Percentiles rank a stretch among this genome's conserved stretches.
Conservation (phyloP, 23 red algal species). For the Cyanidiococcus yangmingshanensis region DNA sequence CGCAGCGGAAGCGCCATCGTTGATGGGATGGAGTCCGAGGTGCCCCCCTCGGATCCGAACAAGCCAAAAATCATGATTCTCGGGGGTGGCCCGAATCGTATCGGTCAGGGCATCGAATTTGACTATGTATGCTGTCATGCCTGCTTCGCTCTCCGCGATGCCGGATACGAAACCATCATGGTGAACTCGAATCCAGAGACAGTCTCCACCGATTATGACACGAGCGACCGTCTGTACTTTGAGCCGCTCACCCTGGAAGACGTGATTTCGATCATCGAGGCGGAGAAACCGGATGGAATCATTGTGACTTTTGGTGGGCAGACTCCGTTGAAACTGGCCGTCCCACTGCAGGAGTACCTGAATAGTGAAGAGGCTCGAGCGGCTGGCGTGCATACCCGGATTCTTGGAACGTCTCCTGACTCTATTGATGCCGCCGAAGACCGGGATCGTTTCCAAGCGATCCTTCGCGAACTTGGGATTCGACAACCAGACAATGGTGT, state of each 20-base stretch:
- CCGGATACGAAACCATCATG: conserved; percentile 91
- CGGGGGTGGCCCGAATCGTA: conserved; percentile 92
- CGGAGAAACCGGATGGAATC: conserved; percentile 85
- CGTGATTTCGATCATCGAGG: conserved; percentile 81
- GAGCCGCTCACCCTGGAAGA: conserved; percentile 98
- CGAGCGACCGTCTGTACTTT: conserved; percentile 92
- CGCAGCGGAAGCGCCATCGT: neutral
- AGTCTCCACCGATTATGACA: conserved; percentile 97
- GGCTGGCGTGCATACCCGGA: conserved; percentile 48
- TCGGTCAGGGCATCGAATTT: conserved; percentile 99
- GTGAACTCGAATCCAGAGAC: conserved; percentile 99
- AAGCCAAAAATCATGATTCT: conserved; percentile 94
- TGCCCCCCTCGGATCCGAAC: conserved; percentile 60
- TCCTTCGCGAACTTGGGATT: conserved; percentile 75
- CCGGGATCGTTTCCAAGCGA: conserved; percentile 81
- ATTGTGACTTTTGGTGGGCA: conserved; percentile 95
- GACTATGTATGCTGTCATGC: conserved; percentile 94
- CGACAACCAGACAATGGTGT: conserved; percentile 88
- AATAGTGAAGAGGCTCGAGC: conserved; percentile 58
- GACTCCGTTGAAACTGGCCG: conserved; percentile 87
- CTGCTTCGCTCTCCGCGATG: conserved; percentile 85
- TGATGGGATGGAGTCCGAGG: conserved; percentile 38
- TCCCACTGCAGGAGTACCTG: conserved; percentile 74
- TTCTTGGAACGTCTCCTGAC: conserved; percentile 85
- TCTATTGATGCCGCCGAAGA: conserved; percentile 97